Evolutionary conservation across 2,329 filamentous ascomycete genomes (phyloP), one percentile per base, ranked within the genome.

Genomic region (Trichophyton benhamiae): DNA sequence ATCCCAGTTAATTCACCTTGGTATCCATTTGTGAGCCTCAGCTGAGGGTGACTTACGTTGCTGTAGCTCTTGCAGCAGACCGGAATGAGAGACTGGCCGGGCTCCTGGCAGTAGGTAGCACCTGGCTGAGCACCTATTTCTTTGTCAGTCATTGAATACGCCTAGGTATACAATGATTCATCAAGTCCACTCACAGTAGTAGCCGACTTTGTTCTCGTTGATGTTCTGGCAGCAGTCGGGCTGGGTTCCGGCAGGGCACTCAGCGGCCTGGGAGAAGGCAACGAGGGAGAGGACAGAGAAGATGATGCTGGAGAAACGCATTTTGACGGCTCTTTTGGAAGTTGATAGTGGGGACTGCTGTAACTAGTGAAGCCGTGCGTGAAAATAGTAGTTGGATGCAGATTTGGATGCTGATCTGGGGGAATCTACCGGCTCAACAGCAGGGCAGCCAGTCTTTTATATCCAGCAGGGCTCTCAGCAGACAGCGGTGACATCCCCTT

Each of bases 71-170:
- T 36, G 52, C 52, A 55, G 52, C 52, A 55, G 15, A 55, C 52
- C 8, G 52, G 27, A 8, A 38, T 15, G 27, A 55, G 52, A 7
- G 52, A 9, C 13, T 36, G 15, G 52, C 52, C 52, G 27, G 52
- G 52, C 25, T 17, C 52, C 52, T 55, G 52, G 27, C 52, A 55
- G 52, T 55, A 55, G 52, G 52, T 55, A 17, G 52, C 52, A 33
- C 52, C 52, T 17, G 52, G 52, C 11, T 33, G 0, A 15, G 52
- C 52, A 36, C 52, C 52, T 55, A 36, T 20, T 8, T 7, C 33
- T 15, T 8, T 30, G 17, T 30, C 25, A 53, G 49, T 15, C 22
- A 30, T 30, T 30, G 27, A 30, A 6, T 7, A 30, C 6, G 5
- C 27, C 27, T 7, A 1, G 27, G 6, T 30, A 7, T 30, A 7